Evolutionary conservation across 495 filamentous ascomycete species (phyloP).

Genomic region (Aspergillus baeticus): DNA sequence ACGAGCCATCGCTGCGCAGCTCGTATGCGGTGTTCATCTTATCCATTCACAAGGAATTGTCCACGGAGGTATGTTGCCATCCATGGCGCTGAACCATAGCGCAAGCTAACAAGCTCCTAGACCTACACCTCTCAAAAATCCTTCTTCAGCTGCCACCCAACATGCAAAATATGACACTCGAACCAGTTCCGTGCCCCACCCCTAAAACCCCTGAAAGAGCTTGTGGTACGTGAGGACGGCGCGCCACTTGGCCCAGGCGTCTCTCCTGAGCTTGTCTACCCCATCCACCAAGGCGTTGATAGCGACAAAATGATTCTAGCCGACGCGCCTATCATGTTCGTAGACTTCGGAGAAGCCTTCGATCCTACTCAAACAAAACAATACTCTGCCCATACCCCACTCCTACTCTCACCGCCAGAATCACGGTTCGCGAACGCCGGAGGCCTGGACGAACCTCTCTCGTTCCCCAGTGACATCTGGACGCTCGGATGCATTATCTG

Average conservation of each 20-base stretch:
- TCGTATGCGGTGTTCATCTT: constrained; percentile 27
- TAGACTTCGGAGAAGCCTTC: constrained; percentile 7
- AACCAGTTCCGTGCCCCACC: not conserved
- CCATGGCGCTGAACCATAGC: too few relatives aligned
- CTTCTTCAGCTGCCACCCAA: constrained; percentile 6
- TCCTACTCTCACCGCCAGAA: constrained; percentile 2
- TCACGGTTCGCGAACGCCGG: not conserved
- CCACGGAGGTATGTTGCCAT: constrained; percentile 23
- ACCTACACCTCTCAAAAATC: constrained; percentile 10
- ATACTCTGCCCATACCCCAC: not conserved
- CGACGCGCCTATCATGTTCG: not conserved
- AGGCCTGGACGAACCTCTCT: constrained; percentile 21
- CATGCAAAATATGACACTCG: not conserved
- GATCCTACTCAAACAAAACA: not conserved
- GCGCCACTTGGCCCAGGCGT: constrained; percentile 5
- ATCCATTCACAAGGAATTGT: constrained; percentile 28
- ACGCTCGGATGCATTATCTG: constrained; percentile 34
- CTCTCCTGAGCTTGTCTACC: not conserved
- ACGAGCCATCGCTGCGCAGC: constrained; percentile 38
- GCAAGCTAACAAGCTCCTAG: not conserved
- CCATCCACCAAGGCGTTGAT: not conserved
- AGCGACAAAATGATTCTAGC: constrained; percentile 1
- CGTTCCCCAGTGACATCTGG: constrained; percentile 37
- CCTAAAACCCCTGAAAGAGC: not conserved
- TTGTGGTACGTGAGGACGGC: constrained; percentile 3